These are phyloP conservation scores for Rhizopogon rudus DNA, from an alignment of 768 basidiomycete genomes.

Conservation along the genomic window DNA sequence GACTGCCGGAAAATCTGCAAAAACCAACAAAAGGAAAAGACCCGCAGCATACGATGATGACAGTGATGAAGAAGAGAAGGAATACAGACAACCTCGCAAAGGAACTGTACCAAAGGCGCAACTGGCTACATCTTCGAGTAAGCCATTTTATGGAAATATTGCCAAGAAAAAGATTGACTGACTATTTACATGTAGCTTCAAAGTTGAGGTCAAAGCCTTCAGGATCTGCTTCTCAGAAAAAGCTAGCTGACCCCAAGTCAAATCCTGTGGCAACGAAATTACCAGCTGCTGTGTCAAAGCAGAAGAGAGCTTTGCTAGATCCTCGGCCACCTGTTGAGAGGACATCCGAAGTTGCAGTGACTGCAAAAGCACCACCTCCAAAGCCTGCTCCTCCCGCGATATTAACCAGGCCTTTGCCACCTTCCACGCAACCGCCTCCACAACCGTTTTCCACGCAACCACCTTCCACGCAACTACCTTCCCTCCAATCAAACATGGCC, in stretches of 20 bases:
- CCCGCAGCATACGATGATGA: constrained; percentile 13
- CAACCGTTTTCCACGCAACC: too few relatives aligned
- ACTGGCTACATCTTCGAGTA: constrained; percentile 2
- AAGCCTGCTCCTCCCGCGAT: neutral
- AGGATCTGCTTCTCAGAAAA: neutral
- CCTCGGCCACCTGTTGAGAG: neutral
- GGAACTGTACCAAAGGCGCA: constrained; percentile 8
- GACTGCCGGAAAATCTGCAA: constrained; percentile 6
- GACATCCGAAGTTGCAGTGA: neutral
- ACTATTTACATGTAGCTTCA: neutral
- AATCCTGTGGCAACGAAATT: neutral
- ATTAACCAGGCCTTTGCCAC: neutral
- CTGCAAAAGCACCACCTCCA: neutral
- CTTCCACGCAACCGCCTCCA: too few relatives aligned
- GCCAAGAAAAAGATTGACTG: neutral
- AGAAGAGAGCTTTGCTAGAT: neutral
- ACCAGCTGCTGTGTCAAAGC: neutral
- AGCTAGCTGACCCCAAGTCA: neutral
- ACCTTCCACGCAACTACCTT: neutral
- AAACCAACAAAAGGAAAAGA: constrained; percentile 24
- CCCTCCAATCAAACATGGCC: neutral
- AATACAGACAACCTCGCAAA: constrained; percentile 7
- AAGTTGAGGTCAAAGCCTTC: neutral
- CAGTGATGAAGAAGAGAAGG: constrained; percentile 16
- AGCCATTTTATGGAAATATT: neutral